Evolutionary conservation across 148 eudicot species (phyloP), one percentile per base, ranked within the genome.

Genomic region (Simmondsia chinensis): DNA sequence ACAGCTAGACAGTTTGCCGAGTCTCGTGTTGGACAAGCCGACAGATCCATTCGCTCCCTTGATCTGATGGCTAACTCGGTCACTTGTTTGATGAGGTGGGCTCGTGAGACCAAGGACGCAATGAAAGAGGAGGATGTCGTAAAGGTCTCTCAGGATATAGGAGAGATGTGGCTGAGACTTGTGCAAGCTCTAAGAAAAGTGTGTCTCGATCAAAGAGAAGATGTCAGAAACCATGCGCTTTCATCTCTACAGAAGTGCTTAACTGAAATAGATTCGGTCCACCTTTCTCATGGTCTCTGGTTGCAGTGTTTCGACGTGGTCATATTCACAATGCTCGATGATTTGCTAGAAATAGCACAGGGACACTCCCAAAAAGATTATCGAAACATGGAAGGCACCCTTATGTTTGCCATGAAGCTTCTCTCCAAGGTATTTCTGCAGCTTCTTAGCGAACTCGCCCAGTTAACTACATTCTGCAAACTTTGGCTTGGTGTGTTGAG

Each of bases 111-210:
- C 14, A 71, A 69, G 72, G 76, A 56, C 39, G 61, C 76, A 6
- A 60, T 61, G 9, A 59, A 51, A 32, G 87, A 68, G 26, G 72
- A 59, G 37, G 94, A 68, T 34, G 76, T 66, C 43, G 29, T 60
- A 6, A 83, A 79, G 43, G 46, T 79, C 64, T 70, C 70, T 42
- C 81, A 76, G 60, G 87, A 79, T 43, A 76, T 79, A 5, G 87
- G 82, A 13, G 94, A 79, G 39, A 83, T 79, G 94, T 83, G 87
- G 94, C 59, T 83, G 57, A 79, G 82, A 59, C 78, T 83, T 22
- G 94, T 73, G 10, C 87, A 76, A 48, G 94, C 76, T 32, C 33
- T 79, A 46, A 76, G 94, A 45, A 83, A 83, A 74, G 87, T 79
- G 15, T 79, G 94, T 69, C 50, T 79, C 45, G 94, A 83, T 48